Base-by-base conservation (phyloP, 2,329 filamentous ascomycete genomes). In the Sporothrix schenckii region DNA sequence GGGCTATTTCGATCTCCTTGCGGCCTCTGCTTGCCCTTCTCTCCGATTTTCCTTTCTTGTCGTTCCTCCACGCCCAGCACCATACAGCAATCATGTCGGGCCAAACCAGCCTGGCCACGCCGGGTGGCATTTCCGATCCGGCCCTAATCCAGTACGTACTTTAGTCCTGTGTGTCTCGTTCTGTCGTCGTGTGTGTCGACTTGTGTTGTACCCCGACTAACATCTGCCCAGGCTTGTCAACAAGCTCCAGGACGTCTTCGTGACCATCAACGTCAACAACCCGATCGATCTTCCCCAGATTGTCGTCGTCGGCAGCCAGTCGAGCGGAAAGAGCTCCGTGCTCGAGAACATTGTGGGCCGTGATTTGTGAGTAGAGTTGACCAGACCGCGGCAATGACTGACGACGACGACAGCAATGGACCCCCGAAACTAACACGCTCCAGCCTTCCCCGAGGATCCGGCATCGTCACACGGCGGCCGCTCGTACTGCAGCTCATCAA, bases 231-330 rank as follows among this genome's bases (percentile, higher is more conserved):
- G 88, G 78, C 91, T 98, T 76, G 95, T 99, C 80, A 99, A 99
- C 86, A 98, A 97, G 86, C 90, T 99, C 63, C 95, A 99, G 81
- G 95, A 99, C 92, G 95, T 99, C 76, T 99, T 99, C 80, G 91
- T 94, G 73, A 98, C 95, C 54, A 95, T 99, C 76, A 95, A 95
- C 76, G 95, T 98, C 78, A 95, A 97, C 88, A 99, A 99, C 83
- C 95, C 95, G 73, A 99, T 99, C 86, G 95, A 99, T 84, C 84
- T 99, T 74, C 95, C 95, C 69, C 95, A 99, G 85, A 99, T 99
- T 80, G 94, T 91, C 76, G 95, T 99, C 76, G 95, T 99, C 71
- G 95, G 95, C 78, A 97, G 94, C 81, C 95, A 99, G 84, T 99
- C 95, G 24, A 97, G 94, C 81, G 95, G 95, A 83, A 99, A 99